Evolutionary conservation across 805 yeast genomes (phyloP).

Genomic region (Nakazawaea ernobii): DNA sequence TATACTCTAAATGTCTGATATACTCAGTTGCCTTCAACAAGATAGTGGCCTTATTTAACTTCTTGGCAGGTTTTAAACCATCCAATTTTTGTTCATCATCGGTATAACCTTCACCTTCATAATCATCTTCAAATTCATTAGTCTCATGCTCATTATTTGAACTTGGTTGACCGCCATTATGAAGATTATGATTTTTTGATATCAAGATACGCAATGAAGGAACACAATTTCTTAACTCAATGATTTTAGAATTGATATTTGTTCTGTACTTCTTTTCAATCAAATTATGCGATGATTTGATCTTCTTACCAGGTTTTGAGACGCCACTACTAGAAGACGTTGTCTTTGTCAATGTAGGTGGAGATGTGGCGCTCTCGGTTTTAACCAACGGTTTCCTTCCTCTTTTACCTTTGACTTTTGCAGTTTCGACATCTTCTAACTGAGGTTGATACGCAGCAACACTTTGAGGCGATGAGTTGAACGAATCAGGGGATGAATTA

Average conservation of each 20-base stretch:
- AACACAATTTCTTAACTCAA: conserved; percentile 58
- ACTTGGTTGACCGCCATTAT: conserved; percentile 27
- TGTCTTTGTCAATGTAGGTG: conserved; percentile 3
- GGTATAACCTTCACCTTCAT: conserved; percentile 46
- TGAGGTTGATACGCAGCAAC: conserved; percentile 1
- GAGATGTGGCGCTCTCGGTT: neutral
- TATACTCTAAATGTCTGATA: conserved; percentile 64
- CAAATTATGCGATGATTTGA: conserved; percentile 61
- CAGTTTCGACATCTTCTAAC: neutral
- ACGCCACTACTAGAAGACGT: conserved; percentile 11
- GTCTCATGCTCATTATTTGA: conserved; percentile 37
- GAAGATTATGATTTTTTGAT: conserved; percentile 31
- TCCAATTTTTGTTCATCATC: conserved; percentile 55
- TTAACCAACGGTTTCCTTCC: conserved; percentile 7
- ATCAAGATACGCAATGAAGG: conserved; percentile 51
- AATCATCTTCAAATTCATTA: conserved; percentile 32
- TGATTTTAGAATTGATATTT: conserved; percentile 63
- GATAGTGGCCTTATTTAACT: conserved; percentile 73
- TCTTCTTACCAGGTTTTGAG: conserved; percentile 38
- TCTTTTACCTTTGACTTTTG: conserved; percentile 3
- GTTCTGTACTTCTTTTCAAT: conserved; percentile 70
- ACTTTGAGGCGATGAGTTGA: conserved; percentile 1
- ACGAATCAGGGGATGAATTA: conserved; percentile 11
- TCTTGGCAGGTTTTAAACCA: conserved; percentile 71
- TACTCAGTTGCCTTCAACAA: conserved; percentile 74